Percentiles rank a stretch among this genome's conserved stretches.
phyloP scores from a whole-genome alignment of 345 rosid species.

The Salix caprea region DNA sequence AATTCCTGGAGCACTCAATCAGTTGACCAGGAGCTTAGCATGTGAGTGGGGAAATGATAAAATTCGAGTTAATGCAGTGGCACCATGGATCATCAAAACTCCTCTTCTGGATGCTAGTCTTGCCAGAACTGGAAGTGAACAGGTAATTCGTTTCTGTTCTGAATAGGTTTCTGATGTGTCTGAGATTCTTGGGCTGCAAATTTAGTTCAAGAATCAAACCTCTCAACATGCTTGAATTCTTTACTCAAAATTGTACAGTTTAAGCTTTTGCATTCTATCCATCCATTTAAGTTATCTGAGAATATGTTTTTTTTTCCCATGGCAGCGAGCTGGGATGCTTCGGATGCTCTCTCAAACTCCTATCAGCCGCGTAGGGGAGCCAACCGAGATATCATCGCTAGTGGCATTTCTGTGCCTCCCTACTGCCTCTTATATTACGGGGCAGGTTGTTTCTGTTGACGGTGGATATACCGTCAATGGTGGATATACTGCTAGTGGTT shows the following conservation, averaged over 20 bases:
- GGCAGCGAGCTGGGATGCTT: no score
- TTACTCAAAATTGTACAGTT: no score
- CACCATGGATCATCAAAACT: conserved; percentile 1
- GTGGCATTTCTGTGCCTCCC: conserved; percentile 31
- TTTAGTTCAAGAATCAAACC: no score
- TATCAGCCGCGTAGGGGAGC: neutral
- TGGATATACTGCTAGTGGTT: no score
- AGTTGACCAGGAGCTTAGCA: conserved; percentile 8
- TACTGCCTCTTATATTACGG: conserved; percentile 23
- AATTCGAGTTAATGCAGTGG: conserved; percentile 8
- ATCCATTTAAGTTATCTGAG: no score
- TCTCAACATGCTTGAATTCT: no score
- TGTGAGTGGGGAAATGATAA: conserved; percentile 18
- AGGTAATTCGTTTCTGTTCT: no score
- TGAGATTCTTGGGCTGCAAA: no score
- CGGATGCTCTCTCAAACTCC: neutral
- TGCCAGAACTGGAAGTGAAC: no score
- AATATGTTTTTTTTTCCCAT: no score
- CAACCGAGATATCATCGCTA: conserved; percentile 21
- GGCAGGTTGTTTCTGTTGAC: conserved; percentile 24
- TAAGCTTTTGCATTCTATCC: no score
- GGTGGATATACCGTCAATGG: conserved; percentile 22
- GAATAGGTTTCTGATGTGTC: no score
- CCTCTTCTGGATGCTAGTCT: neutral
- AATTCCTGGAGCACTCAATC: conserved; percentile 5